These are phyloP conservation scores for Miscanthus lutarioriparius DNA, from an alignment of 176 grass and related monocot species.

Conservation along the genomic window DNA sequence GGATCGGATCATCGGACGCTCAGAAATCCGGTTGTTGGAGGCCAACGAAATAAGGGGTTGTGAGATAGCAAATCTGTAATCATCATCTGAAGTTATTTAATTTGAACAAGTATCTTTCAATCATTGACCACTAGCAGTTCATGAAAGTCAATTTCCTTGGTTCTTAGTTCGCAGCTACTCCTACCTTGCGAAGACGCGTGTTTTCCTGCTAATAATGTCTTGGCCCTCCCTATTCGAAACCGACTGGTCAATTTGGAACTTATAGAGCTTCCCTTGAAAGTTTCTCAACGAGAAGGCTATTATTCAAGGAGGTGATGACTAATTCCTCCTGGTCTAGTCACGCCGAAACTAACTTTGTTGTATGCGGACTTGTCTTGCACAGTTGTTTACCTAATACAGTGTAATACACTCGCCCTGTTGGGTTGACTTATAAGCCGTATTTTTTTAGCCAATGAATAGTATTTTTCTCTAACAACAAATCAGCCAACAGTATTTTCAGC, in stretches of 20 bases:
- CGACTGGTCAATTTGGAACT: background rate
- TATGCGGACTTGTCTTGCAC: slow-evolving; percentile 22
- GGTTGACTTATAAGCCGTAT: too few relatives aligned
- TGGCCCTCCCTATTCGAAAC: background rate
- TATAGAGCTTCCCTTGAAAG: background rate
- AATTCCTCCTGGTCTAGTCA: slow-evolving; percentile 2
- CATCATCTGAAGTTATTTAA: too few relatives aligned
- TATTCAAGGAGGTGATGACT: background rate
- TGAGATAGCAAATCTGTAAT: too few relatives aligned
- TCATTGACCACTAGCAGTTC: background rate
- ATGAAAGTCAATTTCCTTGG: background rate
- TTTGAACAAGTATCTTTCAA: slow-evolving; percentile 4
- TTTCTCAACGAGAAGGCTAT: background rate
- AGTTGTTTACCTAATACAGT: slow-evolving; percentile 18
- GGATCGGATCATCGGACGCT: too few relatives aligned
- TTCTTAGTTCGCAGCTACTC: background rate
- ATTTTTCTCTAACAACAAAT: too few relatives aligned
- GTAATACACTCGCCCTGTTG: too few relatives aligned
- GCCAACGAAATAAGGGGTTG: too few relatives aligned
- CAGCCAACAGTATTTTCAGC: too few relatives aligned
- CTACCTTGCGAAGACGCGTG: background rate
- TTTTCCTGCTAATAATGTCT: background rate
- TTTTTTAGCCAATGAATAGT: too few relatives aligned
- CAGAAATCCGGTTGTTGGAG: too few relatives aligned
- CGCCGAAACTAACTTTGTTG: slow-evolving; percentile 8